Conservation (phyloP, 1,284 basidiomycete species). For the Ustilago loliicola region DNA sequence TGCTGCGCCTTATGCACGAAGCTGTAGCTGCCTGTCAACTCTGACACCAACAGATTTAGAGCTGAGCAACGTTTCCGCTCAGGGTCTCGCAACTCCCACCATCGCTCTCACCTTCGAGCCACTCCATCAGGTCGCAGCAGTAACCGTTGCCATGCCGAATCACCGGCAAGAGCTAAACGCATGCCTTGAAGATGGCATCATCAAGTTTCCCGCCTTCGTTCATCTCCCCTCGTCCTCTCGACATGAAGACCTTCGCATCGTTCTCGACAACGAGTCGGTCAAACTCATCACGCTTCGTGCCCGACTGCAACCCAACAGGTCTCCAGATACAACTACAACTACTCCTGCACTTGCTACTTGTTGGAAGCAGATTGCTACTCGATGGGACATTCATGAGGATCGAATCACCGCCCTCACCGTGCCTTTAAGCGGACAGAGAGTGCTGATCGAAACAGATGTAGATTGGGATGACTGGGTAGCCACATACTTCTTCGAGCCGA, state of each 20-base stretch:
- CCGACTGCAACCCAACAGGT: not conserved
- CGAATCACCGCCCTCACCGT: slow-evolving; percentile 20
- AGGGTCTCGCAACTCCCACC: slow-evolving; percentile 8
- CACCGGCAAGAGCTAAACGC: not conserved
- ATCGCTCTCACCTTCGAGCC: not conserved
- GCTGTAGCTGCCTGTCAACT: not conserved
- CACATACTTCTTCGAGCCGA: slow-evolving; percentile 8
- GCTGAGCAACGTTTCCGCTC: not conserved
- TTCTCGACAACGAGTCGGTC: slow-evolving; percentile 6
- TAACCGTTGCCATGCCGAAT: slow-evolving; percentile 7
- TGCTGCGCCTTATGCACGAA: not conserved
- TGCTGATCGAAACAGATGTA: slow-evolving; percentile 18
- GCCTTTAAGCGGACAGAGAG: not conserved
- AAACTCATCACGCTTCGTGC: slow-evolving; percentile 11
- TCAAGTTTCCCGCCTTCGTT: slow-evolving; percentile 32
- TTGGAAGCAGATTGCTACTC: slow-evolving; percentile 12
- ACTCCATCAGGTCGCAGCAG: not conserved
- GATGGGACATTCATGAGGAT: slow-evolving; percentile 13
- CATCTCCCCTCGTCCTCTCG: slow-evolving; percentile 23
- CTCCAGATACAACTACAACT: too few relatives aligned
- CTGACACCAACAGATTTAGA: slow-evolving; percentile 8
- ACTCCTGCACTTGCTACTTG: not conserved
- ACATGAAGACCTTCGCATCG: not conserved
- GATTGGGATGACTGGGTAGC: slow-evolving; percentile 33
- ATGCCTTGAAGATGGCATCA: not conserved